Conservation (phyloP, 495 filamentous ascomycete species). For the Hypoxylon perforatum region DNA sequence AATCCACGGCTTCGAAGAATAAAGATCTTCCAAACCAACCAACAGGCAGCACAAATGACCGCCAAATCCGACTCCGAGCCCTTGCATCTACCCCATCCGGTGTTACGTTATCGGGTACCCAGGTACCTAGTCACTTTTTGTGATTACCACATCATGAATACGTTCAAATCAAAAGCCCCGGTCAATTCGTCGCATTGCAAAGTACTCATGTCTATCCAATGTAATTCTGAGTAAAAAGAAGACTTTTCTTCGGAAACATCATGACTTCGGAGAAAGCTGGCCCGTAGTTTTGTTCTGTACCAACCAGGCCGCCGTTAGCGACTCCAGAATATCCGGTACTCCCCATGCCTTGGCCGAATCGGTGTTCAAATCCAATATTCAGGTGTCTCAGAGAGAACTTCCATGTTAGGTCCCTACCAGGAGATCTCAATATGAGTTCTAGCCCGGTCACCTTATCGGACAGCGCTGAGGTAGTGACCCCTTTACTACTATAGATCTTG, state of each 20-base stretch:
- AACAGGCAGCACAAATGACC: too few species aligned
- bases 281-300: background rate
- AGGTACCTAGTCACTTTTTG: too few species aligned
- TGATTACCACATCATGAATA: too few species aligned
- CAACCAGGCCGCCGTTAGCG: background rate
- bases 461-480: background rate
- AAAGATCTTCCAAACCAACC: too few species aligned
- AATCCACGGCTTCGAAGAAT: too few species aligned
- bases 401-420: background rate
- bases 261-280: background rate
- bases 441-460: conserved; percentile 9
- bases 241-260: background rate
- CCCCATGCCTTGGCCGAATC: conserved; percentile 16
- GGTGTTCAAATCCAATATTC: conserved; percentile 25
- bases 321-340: conserved; percentile 21
- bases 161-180: too few species aligned
- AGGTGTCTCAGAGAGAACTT: background rate
- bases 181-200: too few species aligned
- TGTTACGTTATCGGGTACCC: too few species aligned
- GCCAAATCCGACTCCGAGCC: too few species aligned
- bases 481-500: conserved; percentile 7
- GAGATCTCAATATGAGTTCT: conserved; percentile 1
- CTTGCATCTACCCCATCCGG: too few species aligned
- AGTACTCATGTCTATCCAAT: too few species aligned
- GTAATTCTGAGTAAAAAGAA: too few species aligned